Conservation (phyloP, 441 rosid genomes). For the Erodium moschatum region DNA sequence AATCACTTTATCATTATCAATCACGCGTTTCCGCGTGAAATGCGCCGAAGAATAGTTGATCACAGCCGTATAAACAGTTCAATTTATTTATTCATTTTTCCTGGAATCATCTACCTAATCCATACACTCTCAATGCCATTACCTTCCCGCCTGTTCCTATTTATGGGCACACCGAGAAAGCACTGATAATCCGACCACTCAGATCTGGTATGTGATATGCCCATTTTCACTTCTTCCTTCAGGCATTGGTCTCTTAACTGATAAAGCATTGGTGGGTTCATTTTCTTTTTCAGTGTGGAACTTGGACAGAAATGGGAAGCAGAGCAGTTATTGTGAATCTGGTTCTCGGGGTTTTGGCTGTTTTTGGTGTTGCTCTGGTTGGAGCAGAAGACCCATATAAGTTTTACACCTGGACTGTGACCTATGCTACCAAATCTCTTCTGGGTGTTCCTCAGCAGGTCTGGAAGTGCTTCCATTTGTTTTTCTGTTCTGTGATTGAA, state of each 20-base stretch:
- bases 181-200: neutral
- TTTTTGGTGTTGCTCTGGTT: slow-evolving; percentile 34
- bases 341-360: slow-evolving; percentile 37
- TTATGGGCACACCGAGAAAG: neutral
- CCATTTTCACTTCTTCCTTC: neutral
- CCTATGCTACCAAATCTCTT: slow-evolving; percentile 55
- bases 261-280: neutral
- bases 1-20: neutral
- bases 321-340: slow-evolving; percentile 26
- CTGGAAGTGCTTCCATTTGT: neutral
- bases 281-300: slow-evolving; percentile 17
- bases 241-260: neutral
- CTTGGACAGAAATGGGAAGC: slow-evolving; percentile 30
- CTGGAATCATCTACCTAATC: neutral
- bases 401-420: slow-evolving; percentile 63
- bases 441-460: slow-evolving; percentile 76
- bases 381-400: slow-evolving; percentile 59
- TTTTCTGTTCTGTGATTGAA: neutral
- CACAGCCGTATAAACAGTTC: neutral
- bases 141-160: neutral
- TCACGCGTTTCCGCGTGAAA: slow-evolving; percentile 38
- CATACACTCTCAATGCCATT: neutral
- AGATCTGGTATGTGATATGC: slow-evolving; percentile 8
- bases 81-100: neutral
- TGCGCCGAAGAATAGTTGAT: slow-evolving; percentile 25